Evolutionary conservation across 1,284 basidiomycete species (phyloP).

Genomic region (Ustilago lituana): DNA sequence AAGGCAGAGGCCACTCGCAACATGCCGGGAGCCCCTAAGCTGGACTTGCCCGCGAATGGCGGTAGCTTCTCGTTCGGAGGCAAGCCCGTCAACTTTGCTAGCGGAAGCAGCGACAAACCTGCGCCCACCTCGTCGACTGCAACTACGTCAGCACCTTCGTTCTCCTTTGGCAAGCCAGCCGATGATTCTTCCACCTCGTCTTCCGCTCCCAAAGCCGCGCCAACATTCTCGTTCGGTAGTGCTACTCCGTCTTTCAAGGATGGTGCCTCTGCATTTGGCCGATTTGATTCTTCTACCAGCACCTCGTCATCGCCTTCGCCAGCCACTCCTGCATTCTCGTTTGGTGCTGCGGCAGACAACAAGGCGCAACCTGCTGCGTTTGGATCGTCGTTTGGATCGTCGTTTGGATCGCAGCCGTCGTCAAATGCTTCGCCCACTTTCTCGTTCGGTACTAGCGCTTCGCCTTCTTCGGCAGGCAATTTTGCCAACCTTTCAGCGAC

Average conservation of each 20-base stretch:
- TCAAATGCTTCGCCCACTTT: constrained; percentile 14
- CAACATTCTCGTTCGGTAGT: constrained; percentile 14
- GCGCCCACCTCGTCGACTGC: neutral
- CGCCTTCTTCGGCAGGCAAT: constrained; percentile 14
- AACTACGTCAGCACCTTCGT: constrained; percentile 1
- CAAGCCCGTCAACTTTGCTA: constrained; percentile 25
- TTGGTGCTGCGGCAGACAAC: constrained; percentile 6
- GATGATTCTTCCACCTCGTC: neutral
- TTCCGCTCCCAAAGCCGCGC: neutral
- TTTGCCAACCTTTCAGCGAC: constrained; percentile 31
- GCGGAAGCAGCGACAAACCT: constrained; percentile 9
- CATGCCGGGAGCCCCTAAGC: constrained; percentile 37
- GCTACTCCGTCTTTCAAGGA: constrained; percentile 1
- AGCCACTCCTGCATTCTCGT: constrained; percentile 18
- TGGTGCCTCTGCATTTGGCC: constrained; percentile 10
- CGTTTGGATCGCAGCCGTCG: constrained; percentile 4
- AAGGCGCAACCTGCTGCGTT: constrained; percentile 7
- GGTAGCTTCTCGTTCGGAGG: constrained; percentile 40
- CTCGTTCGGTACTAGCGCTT: constrained; percentile 11
- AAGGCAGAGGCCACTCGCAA: constrained; percentile 35
- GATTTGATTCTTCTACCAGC: constrained; percentile 13
- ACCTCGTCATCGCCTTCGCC: constrained; percentile 1
- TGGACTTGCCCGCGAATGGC: constrained; percentile 10
- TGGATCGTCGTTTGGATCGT: constrained; percentile 4
- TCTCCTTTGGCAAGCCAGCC: constrained; percentile 12